Conservation (phyloP, 768 basidiomycete genomes). For the Tylopilus vinaceipallidus region DNA sequence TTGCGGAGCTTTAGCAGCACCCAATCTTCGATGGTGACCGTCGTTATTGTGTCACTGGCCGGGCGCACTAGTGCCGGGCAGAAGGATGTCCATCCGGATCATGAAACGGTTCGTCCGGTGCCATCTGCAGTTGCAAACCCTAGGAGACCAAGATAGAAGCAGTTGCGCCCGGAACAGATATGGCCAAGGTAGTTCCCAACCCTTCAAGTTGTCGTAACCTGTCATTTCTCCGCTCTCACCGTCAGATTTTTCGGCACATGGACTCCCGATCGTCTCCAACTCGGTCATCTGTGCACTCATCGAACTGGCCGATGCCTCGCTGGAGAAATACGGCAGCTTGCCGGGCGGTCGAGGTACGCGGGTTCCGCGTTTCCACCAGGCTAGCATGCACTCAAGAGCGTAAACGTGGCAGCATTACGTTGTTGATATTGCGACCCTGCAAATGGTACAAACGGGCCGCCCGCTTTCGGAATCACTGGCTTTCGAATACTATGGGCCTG, state of each 20-base stretch:
- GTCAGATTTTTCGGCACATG: constrained; percentile 2
- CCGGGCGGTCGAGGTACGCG: neutral
- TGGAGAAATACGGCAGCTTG: neutral
- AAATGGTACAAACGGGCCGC: constrained; percentile 9
- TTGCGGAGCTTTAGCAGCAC: neutral
- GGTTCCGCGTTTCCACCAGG: constrained; percentile 2
- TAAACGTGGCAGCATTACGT: constrained; percentile 17
- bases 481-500: neutral
- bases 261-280: constrained; percentile 3
- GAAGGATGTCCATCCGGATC: constrained; percentile 17
- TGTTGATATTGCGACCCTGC: constrained; percentile 13
- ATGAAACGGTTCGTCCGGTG: constrained; percentile 9
- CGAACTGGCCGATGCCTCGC: neutral
- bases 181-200: constrained; percentile 12
- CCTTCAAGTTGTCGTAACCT: neutral
- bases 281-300: constrained; percentile 4
- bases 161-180: constrained; percentile 8
- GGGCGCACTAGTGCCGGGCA: constrained; percentile 16
- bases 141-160: constrained; percentile 16
- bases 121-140: neutral
- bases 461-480: constrained; percentile 1
- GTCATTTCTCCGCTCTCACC: constrained; percentile 12
- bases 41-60: no score
- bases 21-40: no score
- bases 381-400: neutral